Conservation (phyloP, 192 early-diverging fungal species). For the Linnemannia elongata region DNA sequence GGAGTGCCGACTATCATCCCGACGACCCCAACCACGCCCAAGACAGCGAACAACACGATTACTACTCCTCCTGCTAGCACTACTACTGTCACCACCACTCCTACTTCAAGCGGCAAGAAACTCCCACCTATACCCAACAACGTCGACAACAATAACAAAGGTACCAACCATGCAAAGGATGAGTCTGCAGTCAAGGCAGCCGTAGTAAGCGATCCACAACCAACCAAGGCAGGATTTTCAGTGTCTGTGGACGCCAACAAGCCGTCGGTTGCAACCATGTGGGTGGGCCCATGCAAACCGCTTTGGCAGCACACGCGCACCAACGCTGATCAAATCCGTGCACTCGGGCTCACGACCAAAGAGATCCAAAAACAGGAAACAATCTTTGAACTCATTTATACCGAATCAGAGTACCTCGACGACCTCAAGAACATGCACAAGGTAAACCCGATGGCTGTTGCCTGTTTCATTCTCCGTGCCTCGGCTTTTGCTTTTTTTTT, state of each 20-base stretch:
- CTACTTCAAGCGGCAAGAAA: neutral
- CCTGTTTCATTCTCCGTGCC: too few relatives aligned
- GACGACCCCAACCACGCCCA: neutral
- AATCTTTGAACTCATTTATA: slow-evolving; percentile 56
- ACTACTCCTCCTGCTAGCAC: neutral
- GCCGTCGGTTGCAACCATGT: slow-evolving; percentile 4
- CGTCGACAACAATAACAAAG: neutral
- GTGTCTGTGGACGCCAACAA: neutral
- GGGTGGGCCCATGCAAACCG: slow-evolving; percentile 18
- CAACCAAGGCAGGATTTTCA: neutral
- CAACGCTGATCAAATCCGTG: slow-evolving; percentile 34
- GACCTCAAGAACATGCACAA: slow-evolving; percentile 53
- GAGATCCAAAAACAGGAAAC: slow-evolving; percentile 54
- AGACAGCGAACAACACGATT: too few relatives aligned
- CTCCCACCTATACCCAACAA: neutral
- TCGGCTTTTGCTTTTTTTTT: neutral
- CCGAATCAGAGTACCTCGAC: slow-evolving; percentile 48
- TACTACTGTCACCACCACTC: neutral
- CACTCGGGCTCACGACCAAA: slow-evolving; percentile 23
- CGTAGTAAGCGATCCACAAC: neutral
- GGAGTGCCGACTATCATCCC: neutral
- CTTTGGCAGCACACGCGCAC: slow-evolving; percentile 49
- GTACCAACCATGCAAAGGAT: neutral
- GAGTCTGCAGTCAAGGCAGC: neutral
- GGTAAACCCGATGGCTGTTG: slow-evolving; percentile 2